Percentiles rank a stretch among this genome's conserved stretches.
Evolutionary conservation across 2,329 filamentous ascomycete genomes (phyloP).

Genomic region (Fusarium albidum): DNA sequence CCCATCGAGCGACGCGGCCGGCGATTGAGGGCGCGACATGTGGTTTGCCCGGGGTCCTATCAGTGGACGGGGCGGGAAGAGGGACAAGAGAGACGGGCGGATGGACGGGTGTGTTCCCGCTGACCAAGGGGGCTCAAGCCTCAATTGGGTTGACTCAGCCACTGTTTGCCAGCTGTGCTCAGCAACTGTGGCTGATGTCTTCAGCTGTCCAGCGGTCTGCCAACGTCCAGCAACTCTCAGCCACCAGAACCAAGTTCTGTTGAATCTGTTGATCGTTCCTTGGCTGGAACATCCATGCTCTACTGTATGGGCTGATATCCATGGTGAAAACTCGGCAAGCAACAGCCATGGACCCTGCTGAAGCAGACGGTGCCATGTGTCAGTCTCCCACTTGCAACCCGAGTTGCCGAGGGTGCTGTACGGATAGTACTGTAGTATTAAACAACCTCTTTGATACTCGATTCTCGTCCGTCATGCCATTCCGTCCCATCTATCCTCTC

Average conservation of each 20-base stretch:
- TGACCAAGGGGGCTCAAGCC: constrained; percentile 13
- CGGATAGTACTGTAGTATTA: too few species aligned
- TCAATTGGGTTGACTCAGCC: constrained; percentile 7
- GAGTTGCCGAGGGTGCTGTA: background rate
- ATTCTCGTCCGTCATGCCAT: too few species aligned
- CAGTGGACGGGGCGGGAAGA: constrained; percentile 35
- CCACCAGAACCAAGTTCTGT: background rate
- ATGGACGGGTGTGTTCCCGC: constrained; percentile 30
- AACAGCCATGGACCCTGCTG: too few species aligned
- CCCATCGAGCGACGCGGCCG: constrained; percentile 23
- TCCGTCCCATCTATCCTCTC: background rate
- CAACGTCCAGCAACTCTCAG: too few species aligned
- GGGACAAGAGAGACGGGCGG: constrained; percentile 12
- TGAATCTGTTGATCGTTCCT: too few species aligned
- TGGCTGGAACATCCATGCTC: too few species aligned
- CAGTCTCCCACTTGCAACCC: constrained; percentile 25
- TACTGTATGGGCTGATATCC: too few species aligned
- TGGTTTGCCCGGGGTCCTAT: constrained; percentile 38
- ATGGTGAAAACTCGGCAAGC: too few species aligned
- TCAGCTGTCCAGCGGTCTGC: too few species aligned
- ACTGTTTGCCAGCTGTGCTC: constrained; percentile 11
- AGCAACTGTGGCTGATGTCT: constrained; percentile 12
- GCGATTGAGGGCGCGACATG: constrained; percentile 38
- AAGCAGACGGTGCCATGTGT: constrained; percentile 36
- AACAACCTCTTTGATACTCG: too few species aligned